These are phyloP conservation scores for Lipomyces yamadae DNA, from an alignment of 805 yeast species.

Conservation along the genomic window DNA sequence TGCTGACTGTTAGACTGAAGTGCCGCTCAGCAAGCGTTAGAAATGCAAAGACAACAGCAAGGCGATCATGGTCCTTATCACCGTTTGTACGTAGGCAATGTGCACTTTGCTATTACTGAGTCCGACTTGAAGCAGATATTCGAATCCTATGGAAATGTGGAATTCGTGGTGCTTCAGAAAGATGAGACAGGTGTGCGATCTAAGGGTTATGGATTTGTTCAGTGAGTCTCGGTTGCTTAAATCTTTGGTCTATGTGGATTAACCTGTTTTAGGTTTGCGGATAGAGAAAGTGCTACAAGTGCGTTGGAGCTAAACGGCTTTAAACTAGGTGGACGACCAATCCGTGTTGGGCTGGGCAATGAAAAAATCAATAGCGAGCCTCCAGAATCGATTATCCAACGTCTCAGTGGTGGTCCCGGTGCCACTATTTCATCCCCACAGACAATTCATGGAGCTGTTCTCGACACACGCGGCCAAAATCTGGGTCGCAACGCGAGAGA, in stretches of 20 bases:
- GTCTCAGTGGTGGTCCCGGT: slow-evolving; percentile 28
- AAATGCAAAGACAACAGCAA: slow-evolving; percentile 30
- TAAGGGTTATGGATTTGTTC: slow-evolving; percentile 84
- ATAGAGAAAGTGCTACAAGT: slow-evolving; percentile 37
- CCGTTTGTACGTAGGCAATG: slow-evolving; percentile 44
- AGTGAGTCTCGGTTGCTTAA: slow-evolving; percentile 47
- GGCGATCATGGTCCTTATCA: slow-evolving; percentile 31
- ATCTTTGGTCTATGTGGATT: background rate
- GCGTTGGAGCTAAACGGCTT: slow-evolving; percentile 45
- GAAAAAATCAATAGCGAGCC: slow-evolving; percentile 35
- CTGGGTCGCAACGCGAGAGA: slow-evolving; percentile 25
- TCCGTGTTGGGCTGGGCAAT: slow-evolving; percentile 42
- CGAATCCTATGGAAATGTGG: slow-evolving; percentile 66
- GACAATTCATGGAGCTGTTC: slow-evolving; percentile 7
- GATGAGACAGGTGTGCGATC: slow-evolving; percentile 80
- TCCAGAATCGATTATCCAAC: slow-evolving; percentile 31
- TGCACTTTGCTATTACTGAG: slow-evolving; percentile 55
- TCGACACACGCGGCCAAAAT: slow-evolving; percentile 17
- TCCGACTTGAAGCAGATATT: slow-evolving; percentile 74
- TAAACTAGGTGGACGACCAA: slow-evolving; percentile 41
- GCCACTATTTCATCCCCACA: slow-evolving; percentile 11
- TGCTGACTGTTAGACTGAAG: slow-evolving; percentile 12
- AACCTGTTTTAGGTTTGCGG: slow-evolving; percentile 24
- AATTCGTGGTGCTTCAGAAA: slow-evolving; percentile 82
- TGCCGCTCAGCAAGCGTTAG: slow-evolving; percentile 36